Conservation (phyloP, 345 rosid species). For the Salix arbutifolia region DNA sequence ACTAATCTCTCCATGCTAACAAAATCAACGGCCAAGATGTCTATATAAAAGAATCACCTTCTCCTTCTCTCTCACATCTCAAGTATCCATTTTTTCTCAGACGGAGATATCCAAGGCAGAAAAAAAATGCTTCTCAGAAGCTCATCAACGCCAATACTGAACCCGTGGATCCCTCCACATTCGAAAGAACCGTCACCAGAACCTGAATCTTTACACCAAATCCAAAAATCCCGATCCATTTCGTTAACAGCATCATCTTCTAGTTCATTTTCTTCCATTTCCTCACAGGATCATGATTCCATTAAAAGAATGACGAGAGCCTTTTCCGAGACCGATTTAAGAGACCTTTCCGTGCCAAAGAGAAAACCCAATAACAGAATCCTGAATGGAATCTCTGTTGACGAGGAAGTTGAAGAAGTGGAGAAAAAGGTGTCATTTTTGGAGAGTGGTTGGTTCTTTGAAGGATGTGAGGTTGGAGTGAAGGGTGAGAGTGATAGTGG, state of each 20-base stretch:
- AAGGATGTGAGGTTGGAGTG: slow-evolving; percentile 22
- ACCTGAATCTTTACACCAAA: slow-evolving; percentile 32
- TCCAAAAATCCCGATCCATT: slow-evolving; percentile 29
- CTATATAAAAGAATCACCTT: slow-evolving; percentile 7
- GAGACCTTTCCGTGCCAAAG: slow-evolving; percentile 30
- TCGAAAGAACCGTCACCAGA: slow-evolving; percentile 47
- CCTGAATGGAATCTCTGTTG: slow-evolving; percentile 28
- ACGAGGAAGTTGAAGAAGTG: slow-evolving; percentile 45
- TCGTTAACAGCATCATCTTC: slow-evolving; percentile 35
- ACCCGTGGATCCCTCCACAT: slow-evolving; percentile 46
- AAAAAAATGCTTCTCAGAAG: slow-evolving; percentile 60
- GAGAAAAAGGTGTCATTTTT: slow-evolving; percentile 6
- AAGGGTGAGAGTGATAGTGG: slow-evolving; percentile 1
- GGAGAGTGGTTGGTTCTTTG: slow-evolving; percentile 19
- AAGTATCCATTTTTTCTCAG: too few relatives aligned
- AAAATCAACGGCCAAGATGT: slow-evolving; percentile 30
- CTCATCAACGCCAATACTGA: slow-evolving; percentile 66
- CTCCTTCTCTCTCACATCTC: neutral
- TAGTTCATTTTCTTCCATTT: slow-evolving; percentile 27
- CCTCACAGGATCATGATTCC: slow-evolving; percentile 18
- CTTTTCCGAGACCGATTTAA: slow-evolving; percentile 56
- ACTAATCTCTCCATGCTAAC: too few relatives aligned
- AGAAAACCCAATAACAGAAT: slow-evolving; percentile 19
- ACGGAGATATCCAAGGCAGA: too few relatives aligned
- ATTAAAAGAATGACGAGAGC: slow-evolving; percentile 42